These are phyloP conservation scores for Dryadomyces sulphureus DNA, from an alignment of 2,329 filamentous ascomycete species.

Conservation along the genomic window DNA sequence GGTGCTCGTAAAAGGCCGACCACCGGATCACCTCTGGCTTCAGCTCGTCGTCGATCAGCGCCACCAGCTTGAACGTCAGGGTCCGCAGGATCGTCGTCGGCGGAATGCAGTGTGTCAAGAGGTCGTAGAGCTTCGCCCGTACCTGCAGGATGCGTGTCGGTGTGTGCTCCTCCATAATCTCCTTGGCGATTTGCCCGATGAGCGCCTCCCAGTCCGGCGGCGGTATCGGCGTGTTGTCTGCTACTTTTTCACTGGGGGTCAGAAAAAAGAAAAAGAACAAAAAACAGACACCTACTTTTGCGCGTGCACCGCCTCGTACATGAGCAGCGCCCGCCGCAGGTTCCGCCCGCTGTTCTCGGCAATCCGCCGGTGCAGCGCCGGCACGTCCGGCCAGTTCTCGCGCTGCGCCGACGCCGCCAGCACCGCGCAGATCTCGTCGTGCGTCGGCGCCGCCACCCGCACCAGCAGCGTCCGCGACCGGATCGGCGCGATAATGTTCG, in stretches of 20 bases:
- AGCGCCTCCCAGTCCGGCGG: slow-evolving; percentile 95
- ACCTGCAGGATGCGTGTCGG: slow-evolving; percentile 78
- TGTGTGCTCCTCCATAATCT: slow-evolving; percentile 88
- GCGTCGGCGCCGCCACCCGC: slow-evolving; percentile 75
- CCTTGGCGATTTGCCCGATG: slow-evolving; percentile 75
- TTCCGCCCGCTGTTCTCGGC: slow-evolving; percentile 86
- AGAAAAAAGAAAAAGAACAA: neutral
- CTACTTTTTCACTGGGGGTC: slow-evolving; percentile 63
- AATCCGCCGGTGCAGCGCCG: slow-evolving; percentile 67
- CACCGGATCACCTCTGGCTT: slow-evolving; percentile 90
- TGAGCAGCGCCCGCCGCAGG: slow-evolving; percentile 74
- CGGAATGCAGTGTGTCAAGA: slow-evolving; percentile 94
- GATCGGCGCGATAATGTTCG: slow-evolving; percentile 98
- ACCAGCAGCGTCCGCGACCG: slow-evolving; percentile 82
- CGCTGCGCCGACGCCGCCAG: slow-evolving; percentile 57
- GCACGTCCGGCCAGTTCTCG: slow-evolving; percentile 68
- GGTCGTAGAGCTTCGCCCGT: slow-evolving; percentile 87
- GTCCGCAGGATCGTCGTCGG: slow-evolving; percentile 89
- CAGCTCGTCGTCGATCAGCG: slow-evolving; percentile 72
- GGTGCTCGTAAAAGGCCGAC: slow-evolving; percentile 95
- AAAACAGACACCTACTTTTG: slow-evolving; percentile 61
- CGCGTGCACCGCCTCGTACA: slow-evolving; percentile 94
- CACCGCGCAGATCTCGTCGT: slow-evolving; percentile 69
- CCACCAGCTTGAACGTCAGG: slow-evolving; percentile 82
- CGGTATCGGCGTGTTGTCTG: slow-evolving; percentile 75